Percentiles rank a stretch among this genome's conserved stretches.
Evolutionary conservation across 345 rosid genomes (phyloP).

Genomic region (Acer negundo): DNA sequence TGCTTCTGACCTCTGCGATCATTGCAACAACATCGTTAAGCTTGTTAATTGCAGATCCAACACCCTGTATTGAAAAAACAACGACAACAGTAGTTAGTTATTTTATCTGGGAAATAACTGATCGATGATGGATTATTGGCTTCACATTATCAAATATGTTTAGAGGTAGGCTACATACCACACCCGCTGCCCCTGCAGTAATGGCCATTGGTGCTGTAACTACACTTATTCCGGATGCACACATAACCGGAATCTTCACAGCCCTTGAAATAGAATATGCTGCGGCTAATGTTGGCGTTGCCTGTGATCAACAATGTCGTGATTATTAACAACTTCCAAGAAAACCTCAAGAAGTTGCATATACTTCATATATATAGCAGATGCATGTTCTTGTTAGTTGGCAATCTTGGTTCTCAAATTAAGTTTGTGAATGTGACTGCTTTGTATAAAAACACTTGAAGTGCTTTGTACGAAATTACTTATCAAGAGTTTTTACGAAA

Average conservation of each 20-base stretch:
- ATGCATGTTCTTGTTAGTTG: background rate
- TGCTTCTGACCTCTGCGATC: constrained; percentile 62
- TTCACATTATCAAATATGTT: background rate
- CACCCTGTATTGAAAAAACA: constrained; percentile 37
- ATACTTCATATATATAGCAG: background rate
- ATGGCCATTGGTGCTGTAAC: constrained; percentile 78
- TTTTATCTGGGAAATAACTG: background rate
- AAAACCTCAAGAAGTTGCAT: background rate
- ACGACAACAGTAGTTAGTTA: background rate
- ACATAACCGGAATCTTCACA: constrained; percentile 60
- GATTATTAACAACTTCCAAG: background rate
- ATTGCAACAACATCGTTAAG: constrained; percentile 60
- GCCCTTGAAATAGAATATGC: constrained; percentile 63
- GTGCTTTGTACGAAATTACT: background rate
- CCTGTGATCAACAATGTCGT: constrained; percentile 28
- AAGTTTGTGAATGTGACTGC: background rate
- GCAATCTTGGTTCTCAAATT: too few species aligned
- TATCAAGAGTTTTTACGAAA: background rate
- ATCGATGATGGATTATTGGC: background rate
- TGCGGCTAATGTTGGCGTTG: constrained; percentile 62
- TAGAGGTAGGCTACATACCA: constrained; percentile 37
- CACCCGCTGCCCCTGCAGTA: constrained; percentile 63
- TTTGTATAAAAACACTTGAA: background rate
- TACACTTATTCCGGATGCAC: constrained; percentile 63
- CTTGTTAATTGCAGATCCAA: constrained; percentile 64